Evolutionary conservation across 371 early-diverging fungal genomes (phyloP).

Genomic region (Mucor irregularis): DNA sequence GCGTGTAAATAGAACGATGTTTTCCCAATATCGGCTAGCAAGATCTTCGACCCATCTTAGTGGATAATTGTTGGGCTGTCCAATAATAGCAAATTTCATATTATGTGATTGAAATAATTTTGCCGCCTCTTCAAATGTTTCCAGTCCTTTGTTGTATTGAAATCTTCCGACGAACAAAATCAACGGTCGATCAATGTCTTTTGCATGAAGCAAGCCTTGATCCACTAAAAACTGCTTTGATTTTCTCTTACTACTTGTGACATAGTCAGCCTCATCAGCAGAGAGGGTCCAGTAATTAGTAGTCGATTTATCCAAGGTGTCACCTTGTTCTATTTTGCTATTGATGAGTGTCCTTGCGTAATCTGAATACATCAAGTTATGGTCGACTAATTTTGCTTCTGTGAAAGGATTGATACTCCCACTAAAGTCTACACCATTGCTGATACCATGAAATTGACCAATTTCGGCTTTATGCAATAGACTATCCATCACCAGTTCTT

Average conservation of each 20-base stretch:
- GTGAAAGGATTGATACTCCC: conserved; percentile 56
- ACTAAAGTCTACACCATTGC: conserved; percentile 60
- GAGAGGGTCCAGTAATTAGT: conserved; percentile 25
- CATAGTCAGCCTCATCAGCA: conserved; percentile 24
- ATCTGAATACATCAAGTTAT: conserved; percentile 44
- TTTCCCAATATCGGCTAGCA: conserved; percentile 40
- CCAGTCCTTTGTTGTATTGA: conserved; percentile 64
- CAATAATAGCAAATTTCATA: conserved; percentile 60
- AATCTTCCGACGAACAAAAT: conserved; percentile 64
- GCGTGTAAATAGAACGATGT: conserved; percentile 49
- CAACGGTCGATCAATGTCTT: conserved; percentile 52
- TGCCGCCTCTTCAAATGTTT: conserved; percentile 50
- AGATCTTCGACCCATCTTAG: conserved; percentile 41
- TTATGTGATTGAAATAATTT: conserved; percentile 36
- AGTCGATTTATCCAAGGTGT: background rate
- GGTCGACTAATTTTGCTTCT: conserved; percentile 31
- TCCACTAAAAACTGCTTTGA: conserved; percentile 57
- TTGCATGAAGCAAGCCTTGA: conserved; percentile 37
- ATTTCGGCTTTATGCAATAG: conserved; percentile 50
- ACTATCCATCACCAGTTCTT: conserved; percentile 61
- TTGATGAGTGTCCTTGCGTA: conserved; percentile 30
- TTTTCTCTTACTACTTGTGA: conserved; percentile 47
- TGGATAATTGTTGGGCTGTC: conserved; percentile 63
- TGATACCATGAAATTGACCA: conserved; percentile 61
- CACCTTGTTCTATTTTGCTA: conserved; percentile 7